Evolutionary conservation across 306 rosid genomes (phyloP), one percentile per base, ranked within the genome.

Genomic region (Lablab purpureus): DNA sequence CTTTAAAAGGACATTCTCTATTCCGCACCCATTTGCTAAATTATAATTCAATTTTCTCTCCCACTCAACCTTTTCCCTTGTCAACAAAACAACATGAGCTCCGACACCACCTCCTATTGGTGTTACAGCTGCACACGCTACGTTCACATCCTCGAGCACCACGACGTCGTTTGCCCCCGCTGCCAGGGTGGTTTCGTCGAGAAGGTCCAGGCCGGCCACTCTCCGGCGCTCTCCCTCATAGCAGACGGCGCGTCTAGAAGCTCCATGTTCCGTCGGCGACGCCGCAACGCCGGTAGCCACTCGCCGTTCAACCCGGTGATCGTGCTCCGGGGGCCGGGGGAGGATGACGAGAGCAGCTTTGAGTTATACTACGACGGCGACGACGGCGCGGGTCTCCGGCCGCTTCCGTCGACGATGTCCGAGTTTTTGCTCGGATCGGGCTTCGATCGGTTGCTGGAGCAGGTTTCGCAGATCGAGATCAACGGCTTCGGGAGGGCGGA

Each of bases 231-330:
- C 49, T 43, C 49, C 1, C 49, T 43, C 5, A 3, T 43, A 27
- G 58, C 73, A 25, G 76, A 67, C 28, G 62, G 50, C 58, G 76
- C 66, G 19, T 86, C 92, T 0, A 76, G 87, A n/a, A 67, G 88
- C 9, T n/a, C n/a, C n/a, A n/a, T n/a, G 0, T 22, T 89, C 13
- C 98, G 94, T 45, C 83, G 99, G 17, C 65, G 88, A 40, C 96
- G 96, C 49, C 91, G 91, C 0, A 84, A 82, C 76, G 73, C 88
- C 27, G 87, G 71, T 0, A 86, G 50, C 55, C 86, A 92, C n/a
- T 87, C 95, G 0, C 87, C 97, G 0, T 95, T 92, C 7, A 92
- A 95, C 28, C 99, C 99, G 0, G 94, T 92, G 4, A 91, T 95
- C 22, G 97, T 91, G 25, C 85, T 95, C 14, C 94, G 98, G 0